Evolutionary conservation across 495 filamentous ascomycete genomes (phyloP), one percentile per base, ranked within the genome.

Genomic region (Penicillium nucicola): DNA sequence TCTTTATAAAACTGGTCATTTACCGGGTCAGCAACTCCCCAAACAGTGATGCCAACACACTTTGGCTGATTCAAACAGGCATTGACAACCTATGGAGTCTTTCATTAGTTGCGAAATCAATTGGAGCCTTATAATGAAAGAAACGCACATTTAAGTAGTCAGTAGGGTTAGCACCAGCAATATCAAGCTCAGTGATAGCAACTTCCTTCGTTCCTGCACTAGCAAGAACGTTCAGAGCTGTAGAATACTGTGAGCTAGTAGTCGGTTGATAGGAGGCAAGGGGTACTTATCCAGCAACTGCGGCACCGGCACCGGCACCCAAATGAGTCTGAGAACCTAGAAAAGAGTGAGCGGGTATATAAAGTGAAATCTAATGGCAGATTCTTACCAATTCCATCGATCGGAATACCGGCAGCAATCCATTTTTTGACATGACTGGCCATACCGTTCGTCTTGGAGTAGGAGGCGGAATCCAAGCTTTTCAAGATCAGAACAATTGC

Each of bases 1-100:
- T 1, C 11, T 5, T 22, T 13, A 5, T 5, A 11, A 32, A n/a
- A 33, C 3, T 23, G 12, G 33, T 45, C 13, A 56, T 70, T 63
- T 83, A 68, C 83, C 19, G 66, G 62, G 56, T 89, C 87, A 48
- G 81, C 72, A 6, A 91, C 82, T 61, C 86, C 86, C 87, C 87
- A 91, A 30, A 86, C 84, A 14, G 86, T 89, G 55, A 90, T 82
- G 48, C 86, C 86, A 17, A 89, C 77, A 63, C 87, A 90, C 65
- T 83, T 85, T 9, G 72, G 51, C 58, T 83, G 74, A 50, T 75
- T 68, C 34, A 87, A 60, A 57, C 86, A 90, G 23, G 84, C 84
- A 15, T 84, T 79, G 52, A 80, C 77, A 37, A 85, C 77, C 67
- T 70, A 43, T 28, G 5, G 1, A 28, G 14, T 31, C 3, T 11